phyloP scores from a whole-genome alignment of 768 basidiomycete genomes.

The Lactarius psammicola region DNA sequence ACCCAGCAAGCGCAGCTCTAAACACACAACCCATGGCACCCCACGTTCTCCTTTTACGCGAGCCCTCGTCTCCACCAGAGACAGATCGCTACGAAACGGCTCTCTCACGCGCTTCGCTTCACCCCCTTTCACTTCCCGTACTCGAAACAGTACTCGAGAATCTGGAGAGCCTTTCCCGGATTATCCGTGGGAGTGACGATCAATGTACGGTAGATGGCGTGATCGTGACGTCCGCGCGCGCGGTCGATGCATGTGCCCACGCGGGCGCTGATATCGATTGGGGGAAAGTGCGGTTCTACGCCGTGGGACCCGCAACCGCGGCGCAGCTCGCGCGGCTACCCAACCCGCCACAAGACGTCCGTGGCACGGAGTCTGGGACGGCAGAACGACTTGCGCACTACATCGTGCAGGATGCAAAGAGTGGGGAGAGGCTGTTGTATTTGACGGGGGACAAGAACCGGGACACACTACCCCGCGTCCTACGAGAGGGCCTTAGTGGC shows the following conservation, averaged over 20 bases:
- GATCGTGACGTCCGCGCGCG: constrained; percentile 75
- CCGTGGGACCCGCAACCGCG: constrained; percentile 68
- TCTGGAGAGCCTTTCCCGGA: constrained; percentile 41
- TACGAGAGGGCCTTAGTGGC: constrained; percentile 41
- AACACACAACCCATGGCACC: constrained; percentile 14
- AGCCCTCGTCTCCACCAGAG: constrained; percentile 35
- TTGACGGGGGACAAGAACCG: constrained; percentile 87
- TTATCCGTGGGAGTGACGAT: constrained; percentile 37
- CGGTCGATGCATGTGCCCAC: constrained; percentile 67
- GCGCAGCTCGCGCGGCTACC: constrained; percentile 34
- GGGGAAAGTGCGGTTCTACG: constrained; percentile 69
- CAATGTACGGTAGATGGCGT: constrained; percentile 49
- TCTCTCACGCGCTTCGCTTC: constrained; percentile 50
- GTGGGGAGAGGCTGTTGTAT: constrained; percentile 54
- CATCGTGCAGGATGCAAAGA: constrained; percentile 46
- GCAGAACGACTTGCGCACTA: constrained; percentile 65
- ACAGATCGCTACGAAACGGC: constrained; percentile 60
- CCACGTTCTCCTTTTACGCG: constrained; percentile 45
- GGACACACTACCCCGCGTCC: constrained; percentile 56
- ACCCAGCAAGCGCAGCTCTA: not conserved
- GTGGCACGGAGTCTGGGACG: constrained; percentile 59
- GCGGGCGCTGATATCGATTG: constrained; percentile 39
- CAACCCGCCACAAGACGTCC: constrained; percentile 38
- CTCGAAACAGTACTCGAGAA: constrained; percentile 65
- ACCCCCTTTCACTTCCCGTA: constrained; percentile 61